Percentiles rank a stretch among this genome's conserved stretches.
Conservation (phyloP, 306 rosid species). For the Quercus dentata region DNA sequence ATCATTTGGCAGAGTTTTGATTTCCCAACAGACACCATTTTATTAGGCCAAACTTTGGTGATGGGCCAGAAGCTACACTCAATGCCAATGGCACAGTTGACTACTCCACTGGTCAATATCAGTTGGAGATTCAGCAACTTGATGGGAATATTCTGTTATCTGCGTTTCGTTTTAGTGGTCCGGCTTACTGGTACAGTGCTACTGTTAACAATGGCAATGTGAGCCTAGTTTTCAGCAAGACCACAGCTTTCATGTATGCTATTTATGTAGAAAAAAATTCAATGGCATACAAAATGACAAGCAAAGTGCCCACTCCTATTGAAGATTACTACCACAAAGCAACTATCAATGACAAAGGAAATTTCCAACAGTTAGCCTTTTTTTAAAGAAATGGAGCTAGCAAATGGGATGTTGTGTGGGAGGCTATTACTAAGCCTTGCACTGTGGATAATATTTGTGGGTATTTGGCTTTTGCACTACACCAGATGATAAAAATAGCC, state of each 20-base stretch:
- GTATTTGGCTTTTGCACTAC: too few relatives aligned
- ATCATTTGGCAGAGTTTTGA: slow-evolving; percentile 30
- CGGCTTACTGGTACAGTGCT: slow-evolving; percentile 3
- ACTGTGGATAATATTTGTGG: too few relatives aligned
- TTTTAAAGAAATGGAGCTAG: too few relatives aligned
- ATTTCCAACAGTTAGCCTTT: too few relatives aligned
- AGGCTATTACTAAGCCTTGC: too few relatives aligned
- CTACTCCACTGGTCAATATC: slow-evolving; percentile 27
- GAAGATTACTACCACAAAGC: slow-evolving; percentile 26
- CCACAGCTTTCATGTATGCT: slow-evolving; percentile 26
- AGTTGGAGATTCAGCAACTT: slow-evolving; percentile 17
- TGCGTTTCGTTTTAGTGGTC: slow-evolving; percentile 9
- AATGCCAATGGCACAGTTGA: slow-evolving; percentile 24
- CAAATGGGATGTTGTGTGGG: too few relatives aligned
- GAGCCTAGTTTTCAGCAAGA: slow-evolving; percentile 15
- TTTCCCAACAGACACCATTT: slow-evolving; percentile 34
- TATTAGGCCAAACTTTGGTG: slow-evolving; percentile 25
- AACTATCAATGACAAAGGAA: too few relatives aligned
- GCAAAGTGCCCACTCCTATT: background rate
- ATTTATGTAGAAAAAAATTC: background rate
- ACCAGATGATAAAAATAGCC: too few relatives aligned
- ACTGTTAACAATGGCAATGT: background rate
- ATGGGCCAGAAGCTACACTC: slow-evolving; percentile 16
- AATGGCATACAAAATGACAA: slow-evolving; percentile 1
- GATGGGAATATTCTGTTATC: slow-evolving; percentile 29